Percentiles rank a stretch among this genome's conserved stretches.
Conservation (phyloP, 2,329 filamentous ascomycete genomes). For the Gnomoniopsis sp. region DNA sequence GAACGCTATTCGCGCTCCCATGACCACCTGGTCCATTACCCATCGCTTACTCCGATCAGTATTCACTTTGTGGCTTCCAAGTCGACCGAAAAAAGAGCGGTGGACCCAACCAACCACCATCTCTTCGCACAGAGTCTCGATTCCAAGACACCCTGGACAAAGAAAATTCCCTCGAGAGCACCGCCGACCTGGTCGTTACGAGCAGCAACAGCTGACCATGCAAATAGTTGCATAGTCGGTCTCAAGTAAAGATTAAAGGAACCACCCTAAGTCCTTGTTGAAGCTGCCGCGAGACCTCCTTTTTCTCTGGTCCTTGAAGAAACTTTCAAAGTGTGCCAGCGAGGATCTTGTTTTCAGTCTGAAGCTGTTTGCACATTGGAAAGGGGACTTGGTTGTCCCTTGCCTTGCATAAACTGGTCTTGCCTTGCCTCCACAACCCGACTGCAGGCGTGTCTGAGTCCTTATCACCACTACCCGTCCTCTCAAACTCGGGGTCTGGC, state of each 20-base stretch:
- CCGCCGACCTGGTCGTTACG: conserved; percentile 22
- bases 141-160: conserved; percentile 49
- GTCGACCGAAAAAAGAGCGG: conserved; percentile 45
- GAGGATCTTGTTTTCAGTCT: conserved; percentile 31
- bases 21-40: conserved; percentile 14
- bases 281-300: conserved; percentile 24
- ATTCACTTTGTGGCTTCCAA: conserved; percentile 39
- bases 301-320: conserved; percentile 4
- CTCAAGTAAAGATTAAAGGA: conserved; percentile 34
- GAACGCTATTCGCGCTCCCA: conserved; percentile 7
- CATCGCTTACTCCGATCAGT: conserved; percentile 29
- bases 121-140: conserved; percentile 39
- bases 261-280: conserved; percentile 36
- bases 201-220: conserved; percentile 32
- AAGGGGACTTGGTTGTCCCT: conserved; percentile 31
- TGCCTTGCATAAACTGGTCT: conserved; percentile 9
- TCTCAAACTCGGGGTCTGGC: conserved; percentile 5
- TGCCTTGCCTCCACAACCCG: conserved; percentile 19
- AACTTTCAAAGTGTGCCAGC: conserved; percentile 24
- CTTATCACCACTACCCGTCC: conserved; percentile 19
- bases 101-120: conserved; percentile 45
- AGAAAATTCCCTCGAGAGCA: conserved; percentile 41
- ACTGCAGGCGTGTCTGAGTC: conserved; percentile 34
- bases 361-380: conserved; percentile 35
- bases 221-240: conserved; percentile 36